These are phyloP conservation scores for Biscogniauxia marginata DNA, from an alignment of 2,329 filamentous ascomycete genomes.

Conservation along the genomic window DNA sequence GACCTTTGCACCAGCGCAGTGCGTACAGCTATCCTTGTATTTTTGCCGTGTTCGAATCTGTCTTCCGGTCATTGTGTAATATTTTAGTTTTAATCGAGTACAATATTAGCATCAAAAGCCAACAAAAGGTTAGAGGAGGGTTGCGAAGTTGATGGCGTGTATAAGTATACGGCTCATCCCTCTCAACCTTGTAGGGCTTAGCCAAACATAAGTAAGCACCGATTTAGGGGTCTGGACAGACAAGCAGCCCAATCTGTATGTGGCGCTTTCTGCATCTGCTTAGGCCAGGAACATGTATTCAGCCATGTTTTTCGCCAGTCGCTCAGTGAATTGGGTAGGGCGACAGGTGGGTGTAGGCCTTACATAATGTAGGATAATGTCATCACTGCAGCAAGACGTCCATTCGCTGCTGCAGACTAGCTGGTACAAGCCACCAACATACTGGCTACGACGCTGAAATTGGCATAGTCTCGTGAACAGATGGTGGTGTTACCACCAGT, in stretches of 20 bases:
- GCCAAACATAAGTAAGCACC: not conserved
- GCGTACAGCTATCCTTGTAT: conserved; percentile 26
- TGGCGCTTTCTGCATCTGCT: not conserved
- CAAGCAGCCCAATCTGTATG: not conserved
- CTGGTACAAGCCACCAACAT: not conserved
- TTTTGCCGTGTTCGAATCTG: conserved; percentile 23
- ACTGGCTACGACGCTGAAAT: not conserved
- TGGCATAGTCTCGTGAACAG: not conserved
- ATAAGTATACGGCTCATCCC: not conserved
- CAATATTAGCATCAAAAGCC: not conserved
- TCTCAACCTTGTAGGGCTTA: not conserved
- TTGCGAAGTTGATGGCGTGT: not conserved
- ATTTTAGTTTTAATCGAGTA: not conserved
- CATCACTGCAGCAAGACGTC: not conserved
- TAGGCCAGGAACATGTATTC: not conserved
- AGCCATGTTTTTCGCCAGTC: not conserved
- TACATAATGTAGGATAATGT: not conserved
- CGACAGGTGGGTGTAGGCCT: not conserved
- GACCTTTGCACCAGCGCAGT: conserved; percentile 25
- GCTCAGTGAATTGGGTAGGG: not conserved
- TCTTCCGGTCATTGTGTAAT: conserved; percentile 17
- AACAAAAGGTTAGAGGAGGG: not conserved
- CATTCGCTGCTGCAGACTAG: not conserved
- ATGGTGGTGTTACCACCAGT: not conserved
- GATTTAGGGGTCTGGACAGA: not conserved